These are phyloP conservation scores for Phytophthora europaea DNA, from an alignment of 352 stramenopile genomes.

Conservation along the genomic window DNA sequence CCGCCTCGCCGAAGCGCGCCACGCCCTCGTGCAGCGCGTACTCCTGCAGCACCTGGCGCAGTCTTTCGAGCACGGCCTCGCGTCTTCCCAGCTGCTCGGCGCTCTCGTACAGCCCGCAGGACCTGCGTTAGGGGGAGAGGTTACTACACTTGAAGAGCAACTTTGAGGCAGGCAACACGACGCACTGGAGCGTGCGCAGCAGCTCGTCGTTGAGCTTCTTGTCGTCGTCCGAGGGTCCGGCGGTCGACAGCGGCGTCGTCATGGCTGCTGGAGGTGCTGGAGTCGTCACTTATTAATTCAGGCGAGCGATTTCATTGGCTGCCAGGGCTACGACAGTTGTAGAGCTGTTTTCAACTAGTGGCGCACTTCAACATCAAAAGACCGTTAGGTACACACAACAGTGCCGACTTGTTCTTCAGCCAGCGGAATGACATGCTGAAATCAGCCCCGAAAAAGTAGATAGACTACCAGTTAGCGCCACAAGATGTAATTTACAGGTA, in stretches of 20 bases:
- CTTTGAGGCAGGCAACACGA: not conserved
- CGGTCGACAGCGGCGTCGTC: conserved; percentile 81
- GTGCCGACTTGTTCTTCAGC: too few species aligned
- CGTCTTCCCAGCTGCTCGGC: conserved; percentile 69
- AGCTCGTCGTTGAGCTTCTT: conserved; percentile 73
- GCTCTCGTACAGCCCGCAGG: conserved; percentile 80
- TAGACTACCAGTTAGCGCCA: too few species aligned
- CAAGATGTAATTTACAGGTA: too few species aligned
- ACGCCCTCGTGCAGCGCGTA: conserved; percentile 81
- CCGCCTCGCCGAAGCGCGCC: conserved; percentile 51
- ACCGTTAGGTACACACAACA: too few species aligned
- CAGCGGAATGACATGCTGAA: too few species aligned
- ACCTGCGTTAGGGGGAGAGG: conserved; percentile 31
- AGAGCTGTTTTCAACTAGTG: not conserved
- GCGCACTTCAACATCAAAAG: too few species aligned
- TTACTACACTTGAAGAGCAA: conserved; percentile 9
- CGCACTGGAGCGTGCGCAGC: conserved; percentile 67
- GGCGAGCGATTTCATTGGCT: not conserved
- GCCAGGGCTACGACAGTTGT: not conserved
- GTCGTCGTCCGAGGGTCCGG: conserved; percentile 72
- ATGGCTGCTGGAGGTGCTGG: conserved; percentile 35
- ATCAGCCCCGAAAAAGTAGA: too few species aligned
- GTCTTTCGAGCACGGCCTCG: conserved; percentile 70
- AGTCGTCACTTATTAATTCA: not conserved
- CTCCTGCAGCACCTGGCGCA: conserved; percentile 76